phyloP scores from a whole-genome alignment of 1,284 basidiomycete species.

The Ceratobasidium sp. region DNA sequence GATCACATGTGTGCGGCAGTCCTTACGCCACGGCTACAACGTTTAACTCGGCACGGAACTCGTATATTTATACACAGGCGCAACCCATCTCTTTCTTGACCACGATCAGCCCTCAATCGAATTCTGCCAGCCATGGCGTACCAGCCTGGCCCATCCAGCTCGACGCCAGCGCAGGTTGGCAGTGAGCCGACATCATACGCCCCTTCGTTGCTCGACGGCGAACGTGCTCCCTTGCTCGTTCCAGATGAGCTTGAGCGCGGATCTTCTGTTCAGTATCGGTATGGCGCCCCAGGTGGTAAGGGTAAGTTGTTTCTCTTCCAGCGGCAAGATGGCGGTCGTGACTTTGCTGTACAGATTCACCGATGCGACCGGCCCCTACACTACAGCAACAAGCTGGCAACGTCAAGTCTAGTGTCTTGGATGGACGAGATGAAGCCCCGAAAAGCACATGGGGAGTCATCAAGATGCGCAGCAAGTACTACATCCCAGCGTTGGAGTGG shows the following conservation, averaged over 20 bases:
- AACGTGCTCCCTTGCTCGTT: slow-evolving; percentile 21
- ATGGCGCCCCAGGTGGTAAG: slow-evolving; percentile 15
- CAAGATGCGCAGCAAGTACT: slow-evolving; percentile 41
- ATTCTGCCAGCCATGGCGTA: not conserved
- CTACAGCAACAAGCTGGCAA: slow-evolving; percentile 25
- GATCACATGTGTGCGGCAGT: slow-evolving; percentile 10
- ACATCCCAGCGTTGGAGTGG: slow-evolving; percentile 62
- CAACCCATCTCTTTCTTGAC: not conserved
- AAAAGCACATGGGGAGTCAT: slow-evolving; percentile 28
- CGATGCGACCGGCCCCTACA: not conserved
- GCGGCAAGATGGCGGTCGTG: not conserved
- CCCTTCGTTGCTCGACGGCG: slow-evolving; percentile 21
- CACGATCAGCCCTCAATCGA: too few relatives aligned
- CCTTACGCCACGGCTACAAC: slow-evolving; percentile 2
- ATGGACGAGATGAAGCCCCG: not conserved
- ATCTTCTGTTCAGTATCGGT: slow-evolving; percentile 13
- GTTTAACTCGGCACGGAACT: slow-evolving; percentile 19
- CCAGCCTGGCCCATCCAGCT: not conserved
- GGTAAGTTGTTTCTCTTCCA: not conserved
- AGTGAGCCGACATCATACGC: slow-evolving; percentile 28
- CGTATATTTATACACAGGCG: not conserved
- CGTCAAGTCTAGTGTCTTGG: slow-evolving; percentile 9
- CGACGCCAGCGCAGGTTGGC: slow-evolving; percentile 4
- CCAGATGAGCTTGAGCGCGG: slow-evolving; percentile 24
- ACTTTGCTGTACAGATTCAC: not conserved